Evolutionary conservation across 2,329 filamentous ascomycete species (phyloP), one percentile per base, ranked within the genome.

Genomic region (Fusarium lateritium): DNA sequence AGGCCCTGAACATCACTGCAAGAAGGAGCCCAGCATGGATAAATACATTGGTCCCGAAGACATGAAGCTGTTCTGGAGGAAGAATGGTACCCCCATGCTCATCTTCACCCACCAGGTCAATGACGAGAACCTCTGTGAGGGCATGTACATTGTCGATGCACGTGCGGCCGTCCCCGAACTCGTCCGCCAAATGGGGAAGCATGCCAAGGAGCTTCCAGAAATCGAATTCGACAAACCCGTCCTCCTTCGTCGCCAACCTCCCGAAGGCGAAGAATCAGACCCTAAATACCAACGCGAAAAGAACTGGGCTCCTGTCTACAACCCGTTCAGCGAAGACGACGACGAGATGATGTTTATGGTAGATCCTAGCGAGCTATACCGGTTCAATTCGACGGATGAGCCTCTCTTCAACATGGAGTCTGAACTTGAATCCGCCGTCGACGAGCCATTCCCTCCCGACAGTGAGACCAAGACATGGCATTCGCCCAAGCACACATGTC

Each of bases 311-410:
- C 69, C 68, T 10, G 59, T 69, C 15, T 71, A 71, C 19, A 56
- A 43, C 8, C 61, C 56, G 2, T 71, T 71, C 26, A 69, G 65
- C 51, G 50, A 39, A 1, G 69, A 71, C 9, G 68, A 71, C 3
- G 65, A 71, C 24, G 69, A 71, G 28, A 69, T 71, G 65, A 69
- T 71, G 68, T 71, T 71, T 38, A 71, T 71, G 69, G 68, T 71
- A 17, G 69, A 71, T 36, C 65, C 69, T 10, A 69, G 69, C 43
- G 61, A 67, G 22, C 53, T 71, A 5, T 71, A 56, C 53, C 60
- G 65, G 6, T 71, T 62, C 46, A 69, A 59, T 22, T 56, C 56
- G 5, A 58, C 53, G 21, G 43, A 57, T 1, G 43, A 55, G 28
- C 69, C 69, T 17, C 61, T 71, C 15, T 42, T 36, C 19, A 22